Evolutionary conservation across 768 basidiomycete species (phyloP).

Genomic region (Phanerochaete sordida): DNA sequence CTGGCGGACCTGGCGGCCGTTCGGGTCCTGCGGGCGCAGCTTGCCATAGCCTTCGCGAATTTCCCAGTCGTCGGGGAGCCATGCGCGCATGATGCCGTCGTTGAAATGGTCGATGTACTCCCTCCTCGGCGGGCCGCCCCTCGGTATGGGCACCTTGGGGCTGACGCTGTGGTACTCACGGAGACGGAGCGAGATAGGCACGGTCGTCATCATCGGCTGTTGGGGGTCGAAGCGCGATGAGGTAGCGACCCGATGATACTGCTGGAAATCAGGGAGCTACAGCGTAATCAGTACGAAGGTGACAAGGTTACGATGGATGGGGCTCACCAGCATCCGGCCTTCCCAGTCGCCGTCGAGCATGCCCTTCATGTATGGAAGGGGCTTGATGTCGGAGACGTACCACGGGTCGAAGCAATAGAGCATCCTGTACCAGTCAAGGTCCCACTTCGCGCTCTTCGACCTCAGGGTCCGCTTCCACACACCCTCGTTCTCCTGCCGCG

Average conservation of each 20-base stretch:
- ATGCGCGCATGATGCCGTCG: conserved; percentile 39
- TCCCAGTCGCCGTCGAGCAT: conserved; percentile 57
- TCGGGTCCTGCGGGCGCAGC: neutral
- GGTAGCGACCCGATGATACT: conserved; percentile 32
- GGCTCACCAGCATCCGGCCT: conserved; percentile 58
- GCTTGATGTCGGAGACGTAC: conserved; percentile 25
- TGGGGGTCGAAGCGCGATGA: conserved; percentile 19
- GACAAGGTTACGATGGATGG: conserved; percentile 27
- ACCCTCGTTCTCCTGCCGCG: conserved; percentile 21
- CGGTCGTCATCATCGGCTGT: conserved; percentile 33
- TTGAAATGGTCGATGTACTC: conserved; percentile 11
- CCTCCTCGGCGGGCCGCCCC: conserved; percentile 15
- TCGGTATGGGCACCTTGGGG: conserved; percentile 30
- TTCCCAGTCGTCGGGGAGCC: conserved; percentile 28
- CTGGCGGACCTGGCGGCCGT: neutral
- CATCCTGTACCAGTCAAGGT: conserved; percentile 56
- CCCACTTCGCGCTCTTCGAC: conserved; percentile 44
- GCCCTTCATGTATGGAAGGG: conserved; percentile 45
- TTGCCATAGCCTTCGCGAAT: neutral
- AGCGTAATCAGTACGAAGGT: conserved; percentile 32
- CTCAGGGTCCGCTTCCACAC: conserved; percentile 24
- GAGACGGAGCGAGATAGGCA: conserved; percentile 58
- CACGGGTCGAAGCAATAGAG: conserved; percentile 44
- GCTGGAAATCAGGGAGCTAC: conserved; percentile 31
- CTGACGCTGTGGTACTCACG: conserved; percentile 51